Base-by-base conservation (phyloP, 306 rosid species). In the Macrotyloma uniflorum region DNA sequence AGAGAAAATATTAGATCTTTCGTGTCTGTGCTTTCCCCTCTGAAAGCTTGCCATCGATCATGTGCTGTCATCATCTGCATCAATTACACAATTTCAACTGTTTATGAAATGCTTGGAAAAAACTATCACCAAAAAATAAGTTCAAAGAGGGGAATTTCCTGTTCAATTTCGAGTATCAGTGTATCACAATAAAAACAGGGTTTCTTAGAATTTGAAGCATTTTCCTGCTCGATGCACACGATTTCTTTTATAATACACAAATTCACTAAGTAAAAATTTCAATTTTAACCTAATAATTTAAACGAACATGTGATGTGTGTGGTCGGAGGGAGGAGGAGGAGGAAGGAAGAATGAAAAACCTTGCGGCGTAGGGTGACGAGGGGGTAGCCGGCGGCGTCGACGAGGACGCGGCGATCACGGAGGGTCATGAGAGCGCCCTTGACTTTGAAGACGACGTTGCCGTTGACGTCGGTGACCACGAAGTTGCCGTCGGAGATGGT, bases 41-140 rank as follows among this genome's bases (percentile, higher is more conserved):
- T 84, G 40, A 74, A 86, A 4, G 83, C 90, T 84, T 84, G 74
- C 91, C 93, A 87, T 32, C 87, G 75, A 5, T 84, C 86, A 80
- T 82, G 87, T 18, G 58, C 59, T 0, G 80, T 70, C 77, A 64
- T 45, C 18, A 80, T 20, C 88, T 89, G 42, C 72, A 76, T n/a
- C 53, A 5, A 72, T 3, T 65, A 38, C 4, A 22, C 46, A 26
- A 26, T 26, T n/a, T n/a, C n/a, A n/a, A n/a, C n/a, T n/a, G n/a
- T n/a, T n/a, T n/a, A n/a, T n/a, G n/a, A n/a, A n/a, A n/a, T n/a
- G n/a, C n/a, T n/a, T n/a, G n/a, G n/a, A n/a, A n/a, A n/a, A n/a
- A n/a, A n/a, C n/a, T n/a, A n/a, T n/a, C n/a, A n/a, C n/a, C n/a
- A n/a, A n/a, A n/a, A n/a, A n/a, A n/a, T n/a, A n/a, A n/a, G n/a